Conservation (phyloP, 176 grass and related monocot genomes). For the Eleusine indica region DNA sequence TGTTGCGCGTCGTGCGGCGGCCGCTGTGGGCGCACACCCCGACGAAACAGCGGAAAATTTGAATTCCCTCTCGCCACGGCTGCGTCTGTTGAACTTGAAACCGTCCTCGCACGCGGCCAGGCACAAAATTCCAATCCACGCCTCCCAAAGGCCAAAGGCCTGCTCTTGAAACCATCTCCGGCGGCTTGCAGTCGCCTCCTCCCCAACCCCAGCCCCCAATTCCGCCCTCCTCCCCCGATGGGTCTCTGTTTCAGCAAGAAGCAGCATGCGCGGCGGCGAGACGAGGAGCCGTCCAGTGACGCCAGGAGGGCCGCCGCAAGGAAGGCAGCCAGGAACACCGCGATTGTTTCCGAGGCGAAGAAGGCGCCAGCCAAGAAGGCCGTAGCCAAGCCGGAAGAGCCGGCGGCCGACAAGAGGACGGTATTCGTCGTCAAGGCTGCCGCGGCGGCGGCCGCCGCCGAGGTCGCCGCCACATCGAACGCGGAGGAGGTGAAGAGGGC, state of each 20-base stretch:
- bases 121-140: conserved; percentile 27
- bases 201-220: background rate
- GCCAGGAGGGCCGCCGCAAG: conserved; percentile 7
- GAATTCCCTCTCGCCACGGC: conserved; percentile 47
- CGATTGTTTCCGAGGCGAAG: conserved; percentile 10
- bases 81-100: background rate
- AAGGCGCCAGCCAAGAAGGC: conserved; percentile 36
- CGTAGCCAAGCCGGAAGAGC: conserved; percentile 40
- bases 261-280: conserved; percentile 40
- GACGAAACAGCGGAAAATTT: conserved; percentile 48
- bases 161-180: background rate
- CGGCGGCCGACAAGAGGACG: conserved; percentile 58
- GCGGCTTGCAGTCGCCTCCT: background rate
- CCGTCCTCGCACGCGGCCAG: conserved; percentile 21
- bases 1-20: conserved; percentile 38
- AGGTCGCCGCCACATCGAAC: background rate
- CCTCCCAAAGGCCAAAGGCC: background rate
- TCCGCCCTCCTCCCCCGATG: conserved; percentile 36
- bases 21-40: conserved; percentile 39
- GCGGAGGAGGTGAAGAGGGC: conserved; percentile 8
- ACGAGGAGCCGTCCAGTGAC: background rate
- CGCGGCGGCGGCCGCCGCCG: conserved; percentile 35
- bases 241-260: conserved; percentile 96
- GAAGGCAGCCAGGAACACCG: background rate
- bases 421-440: conserved; percentile 74